Evolutionary conservation across 768 basidiomycete genomes (phyloP), one percentile per base, ranked within the genome.

Genomic region (Chalciporus sphaerocephalus): DNA sequence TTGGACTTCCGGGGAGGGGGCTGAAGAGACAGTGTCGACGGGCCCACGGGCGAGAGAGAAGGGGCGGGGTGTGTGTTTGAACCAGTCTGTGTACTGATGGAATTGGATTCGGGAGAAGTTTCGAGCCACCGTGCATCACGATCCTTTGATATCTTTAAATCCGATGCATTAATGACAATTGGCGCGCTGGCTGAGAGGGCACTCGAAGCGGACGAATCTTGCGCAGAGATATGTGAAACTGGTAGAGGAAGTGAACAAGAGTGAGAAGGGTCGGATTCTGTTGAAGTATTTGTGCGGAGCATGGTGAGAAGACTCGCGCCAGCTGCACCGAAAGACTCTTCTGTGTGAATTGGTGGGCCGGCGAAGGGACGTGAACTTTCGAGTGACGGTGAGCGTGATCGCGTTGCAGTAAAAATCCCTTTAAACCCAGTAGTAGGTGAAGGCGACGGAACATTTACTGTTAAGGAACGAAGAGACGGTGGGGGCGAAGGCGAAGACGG

Each of bases 241-340:
- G 69, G 59, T 8, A 64, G 60, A 38, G 69, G 47, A 35, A 71
- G 66, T 61, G 68, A 49, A 59, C 42, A 53, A 25, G 56, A 60
- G 27, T 57, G 64, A 8, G 58, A 58, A 27, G 47, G 50, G 17
- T 44, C 37, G 28, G 54, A 52, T 28, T 65, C 65, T 15, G 47
- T 40, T 17, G 69, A 60, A 34, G 72, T 67, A 50, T 64, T 72
- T 18, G 71, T 66, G 30, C 76, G 69, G 38, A 78, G 61, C 71
- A 76, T 77, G 49, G 68, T 71, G 33, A 83, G 62, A 27, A 85
- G 66, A 53, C 72, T 80, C 30, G 65, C 76, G 8, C 81, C 79
- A 52, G 70, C 78, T 28, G 72, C 72, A 20, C 72, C 69, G 47
- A 84, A 83, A 9, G 81, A 81, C 13, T 81, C 81, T 42, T 81